Evolutionary conservation across 495 filamentous ascomycete genomes (phyloP).

Genomic region (Immersiella caudata): DNA sequence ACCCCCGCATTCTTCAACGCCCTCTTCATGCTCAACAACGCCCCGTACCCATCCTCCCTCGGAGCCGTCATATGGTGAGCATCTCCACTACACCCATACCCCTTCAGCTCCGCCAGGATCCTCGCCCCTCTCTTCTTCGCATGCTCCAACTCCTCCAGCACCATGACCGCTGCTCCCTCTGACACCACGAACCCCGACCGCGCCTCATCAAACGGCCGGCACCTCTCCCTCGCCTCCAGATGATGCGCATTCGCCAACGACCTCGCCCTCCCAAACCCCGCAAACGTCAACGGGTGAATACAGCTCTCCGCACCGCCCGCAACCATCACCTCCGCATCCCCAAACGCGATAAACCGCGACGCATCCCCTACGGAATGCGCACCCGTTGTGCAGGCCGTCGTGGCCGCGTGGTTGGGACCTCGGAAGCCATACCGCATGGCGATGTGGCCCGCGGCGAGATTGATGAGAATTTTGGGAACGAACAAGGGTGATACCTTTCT

Average conservation of each 20-base stretch:
- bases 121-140: conserved; percentile 74
- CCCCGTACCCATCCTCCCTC: conserved; percentile 76
- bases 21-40: conserved; percentile 80
- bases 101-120: conserved; percentile 87
- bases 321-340: conserved; percentile 92
- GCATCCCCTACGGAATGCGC: conserved; percentile 95
- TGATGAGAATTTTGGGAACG: conserved; percentile 89
- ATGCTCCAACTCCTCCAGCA: conserved; percentile 90
- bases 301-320: conserved; percentile 94
- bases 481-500: conserved; percentile 91
- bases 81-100: conserved; percentile 86
- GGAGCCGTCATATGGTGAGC: conserved; percentile 93
- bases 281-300: conserved; percentile 90
- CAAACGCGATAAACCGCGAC: conserved; percentile 82
- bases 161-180: conserved; percentile 84
- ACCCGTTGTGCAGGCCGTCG: conserved; percentile 93
- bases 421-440: conserved; percentile 90
- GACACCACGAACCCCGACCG: conserved; percentile 88
- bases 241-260: conserved; percentile 84
- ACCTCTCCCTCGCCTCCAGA: conserved; percentile 68
- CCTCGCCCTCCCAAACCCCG: conserved; percentile 85
- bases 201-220: conserved; percentile 84
- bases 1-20: conserved; percentile 75
- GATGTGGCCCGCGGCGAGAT: conserved; percentile 90
- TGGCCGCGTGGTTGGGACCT: conserved; percentile 88